Evolutionary conservation across 2,329 filamentous ascomycete species (phyloP), one percentile per base, ranked within the genome.

Genomic region (Fusarium foetens): DNA sequence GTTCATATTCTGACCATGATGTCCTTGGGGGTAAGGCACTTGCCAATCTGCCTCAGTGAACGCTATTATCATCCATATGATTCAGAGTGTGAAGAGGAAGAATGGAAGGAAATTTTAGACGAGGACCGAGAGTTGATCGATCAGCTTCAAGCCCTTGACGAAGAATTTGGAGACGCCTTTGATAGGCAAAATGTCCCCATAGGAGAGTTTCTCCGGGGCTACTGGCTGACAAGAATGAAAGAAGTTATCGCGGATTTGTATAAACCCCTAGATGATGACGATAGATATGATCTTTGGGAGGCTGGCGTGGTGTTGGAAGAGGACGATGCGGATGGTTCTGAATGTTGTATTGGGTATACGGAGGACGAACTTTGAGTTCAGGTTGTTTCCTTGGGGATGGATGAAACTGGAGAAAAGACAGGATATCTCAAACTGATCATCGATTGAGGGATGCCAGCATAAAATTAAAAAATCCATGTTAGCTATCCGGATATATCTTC

Each of bases 261-360:
- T 0, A 59, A 8, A 4, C 57, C 57, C 0, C 14, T 59, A 0
- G 0, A 7, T 17, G 5, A 16, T 21, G 7, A 33, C 0, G 17
- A 36, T 1, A 57, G 8, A 27, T 4, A 9, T 7, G 0, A 8
- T 5, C 6, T 62, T 1, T 8, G 11, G 6, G 23, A 8, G 1
- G 12, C n/a, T 0, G 59, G 51, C 0, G 51, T 62, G 0, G 6
- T 48, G 13, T 31, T 58, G 12, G 12, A 46, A 1, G 14, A 57
- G 3, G 8, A 25, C 0, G 3, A 2, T 0, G 1, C 7, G 3
- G 2, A 3, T 23, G 16, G 5, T 3, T 14, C 8, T 14, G 8
- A 6, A 36, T 19, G 3, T 2, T 5, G 4, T 14, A 31, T 48
- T 48, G 8, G 4, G 27, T 13, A 16, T 1, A 29, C 6, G 8